Evolutionary conservation across 2,329 filamentous ascomycete species (phyloP).

Genomic region (Aaosphaeria pasadenensis): DNA sequence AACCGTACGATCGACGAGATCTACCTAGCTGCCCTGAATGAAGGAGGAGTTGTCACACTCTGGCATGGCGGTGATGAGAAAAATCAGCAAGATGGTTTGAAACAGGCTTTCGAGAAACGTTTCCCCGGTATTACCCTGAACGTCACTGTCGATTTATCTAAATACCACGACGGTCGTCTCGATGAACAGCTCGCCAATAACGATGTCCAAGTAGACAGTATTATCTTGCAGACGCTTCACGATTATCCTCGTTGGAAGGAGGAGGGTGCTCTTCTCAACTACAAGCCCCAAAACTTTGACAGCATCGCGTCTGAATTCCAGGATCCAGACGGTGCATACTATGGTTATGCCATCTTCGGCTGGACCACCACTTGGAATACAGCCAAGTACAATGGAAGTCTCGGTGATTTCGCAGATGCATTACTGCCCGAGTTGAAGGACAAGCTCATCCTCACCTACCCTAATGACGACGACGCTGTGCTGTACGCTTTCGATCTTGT

Average conservation of each 20-base stretch:
- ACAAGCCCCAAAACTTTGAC: conserved; percentile 49
- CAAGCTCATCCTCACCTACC: conserved; percentile 55
- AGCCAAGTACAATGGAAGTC: conserved; percentile 28
- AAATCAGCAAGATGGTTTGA: conserved; percentile 40
- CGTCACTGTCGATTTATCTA: conserved; percentile 54
- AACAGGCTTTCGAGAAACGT: conserved; percentile 43
- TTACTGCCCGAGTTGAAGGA: conserved; percentile 52
- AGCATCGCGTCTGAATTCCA: conserved; percentile 43
- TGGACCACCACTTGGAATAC: conserved; percentile 39
- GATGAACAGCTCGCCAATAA: conserved; percentile 44
- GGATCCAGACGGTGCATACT: conserved; percentile 44
- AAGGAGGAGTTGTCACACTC: conserved; percentile 46
- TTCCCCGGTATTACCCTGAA: conserved; percentile 54
- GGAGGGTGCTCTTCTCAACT: conserved; percentile 48
- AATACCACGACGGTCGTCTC: conserved; percentile 51
- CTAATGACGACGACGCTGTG: conserved; percentile 58
- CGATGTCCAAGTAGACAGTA: conserved; percentile 41
- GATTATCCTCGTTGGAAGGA: conserved; percentile 53
- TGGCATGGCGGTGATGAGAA: conserved; percentile 52
- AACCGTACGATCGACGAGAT: conserved; percentile 51
- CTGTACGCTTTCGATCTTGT: conserved; percentile 51
- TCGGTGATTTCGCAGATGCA: conserved; percentile 44
- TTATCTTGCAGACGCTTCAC: conserved; percentile 51
- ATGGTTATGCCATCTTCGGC: conserved; percentile 37
- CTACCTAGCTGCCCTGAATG: conserved; percentile 48